Conservation (phyloP, 139 green algal species). For the Chlamydomonas applanata region DNA sequence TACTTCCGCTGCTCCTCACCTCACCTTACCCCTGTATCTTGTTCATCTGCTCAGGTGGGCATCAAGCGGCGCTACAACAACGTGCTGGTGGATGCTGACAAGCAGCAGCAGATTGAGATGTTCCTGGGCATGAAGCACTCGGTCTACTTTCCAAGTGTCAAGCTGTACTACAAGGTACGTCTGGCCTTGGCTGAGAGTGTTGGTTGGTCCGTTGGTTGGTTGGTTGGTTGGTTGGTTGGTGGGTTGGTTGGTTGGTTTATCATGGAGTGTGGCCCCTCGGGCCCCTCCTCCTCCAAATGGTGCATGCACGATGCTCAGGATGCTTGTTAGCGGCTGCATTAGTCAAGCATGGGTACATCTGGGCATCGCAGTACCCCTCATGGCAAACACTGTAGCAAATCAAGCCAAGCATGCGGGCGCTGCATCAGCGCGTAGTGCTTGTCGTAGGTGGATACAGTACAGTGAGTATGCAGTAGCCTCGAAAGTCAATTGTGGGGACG, state of each 20-base stretch:
- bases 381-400: not conserved
- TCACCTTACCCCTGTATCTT: too few species aligned
- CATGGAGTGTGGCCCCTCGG: too few species aligned
- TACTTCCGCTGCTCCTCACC: not conserved
- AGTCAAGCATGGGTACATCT: too few species aligned
- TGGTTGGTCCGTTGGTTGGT: not conserved
- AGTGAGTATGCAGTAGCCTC: not conserved
- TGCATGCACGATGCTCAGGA: too few species aligned
- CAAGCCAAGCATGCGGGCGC: not conserved
- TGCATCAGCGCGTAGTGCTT: not conserved
- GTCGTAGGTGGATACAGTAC: not conserved
- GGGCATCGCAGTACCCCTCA: too few species aligned
- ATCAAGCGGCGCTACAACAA: constrained; percentile 59
- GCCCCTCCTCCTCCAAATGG: too few species aligned
- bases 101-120: constrained; percentile 70
- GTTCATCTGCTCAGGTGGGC: constrained; percentile 4
- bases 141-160: constrained; percentile 49
- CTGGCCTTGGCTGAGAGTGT: not conserved
- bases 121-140: constrained; percentile 77
- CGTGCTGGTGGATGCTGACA: constrained; percentile 53
- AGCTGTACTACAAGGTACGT: constrained; percentile 38
- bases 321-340: too few species aligned
- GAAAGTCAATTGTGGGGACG: not conserved
- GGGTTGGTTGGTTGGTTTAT: too few species aligned
- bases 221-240: too few species aligned